Evolutionary conservation across 805 yeast species (phyloP).

Genomic region (Yamadazyma takamatsuzukensis): DNA sequence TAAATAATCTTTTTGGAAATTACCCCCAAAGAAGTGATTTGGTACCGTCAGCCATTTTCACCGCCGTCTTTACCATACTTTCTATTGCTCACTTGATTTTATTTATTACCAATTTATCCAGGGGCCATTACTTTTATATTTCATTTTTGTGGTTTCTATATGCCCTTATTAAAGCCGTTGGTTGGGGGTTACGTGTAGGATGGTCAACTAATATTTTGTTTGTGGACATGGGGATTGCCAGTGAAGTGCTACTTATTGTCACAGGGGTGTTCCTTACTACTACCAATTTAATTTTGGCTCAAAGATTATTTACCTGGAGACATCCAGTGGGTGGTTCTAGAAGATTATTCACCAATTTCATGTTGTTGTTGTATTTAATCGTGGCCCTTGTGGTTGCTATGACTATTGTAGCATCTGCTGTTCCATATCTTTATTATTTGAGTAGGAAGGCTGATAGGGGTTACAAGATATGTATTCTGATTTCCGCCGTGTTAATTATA

Average conservation of each 20-base stretch:
- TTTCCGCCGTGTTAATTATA: conserved; percentile 27
- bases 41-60: conserved; percentile 57
- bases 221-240: conserved; percentile 50
- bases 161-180: conserved; percentile 50
- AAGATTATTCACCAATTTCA: conserved; percentile 43
- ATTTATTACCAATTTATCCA: conserved; percentile 44
- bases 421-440: conserved; percentile 60
- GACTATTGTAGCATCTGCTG: conserved; percentile 59
- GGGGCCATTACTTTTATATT: conserved; percentile 61
- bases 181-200: conserved; percentile 52
- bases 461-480: conserved; percentile 26
- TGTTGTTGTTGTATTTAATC: conserved; percentile 48
- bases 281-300: conserved; percentile 61
- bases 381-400: conserved; percentile 55
- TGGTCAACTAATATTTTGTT: conserved; percentile 53
- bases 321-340: conserved; percentile 68
- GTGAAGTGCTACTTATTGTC: conserved; percentile 52
- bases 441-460: conserved; percentile 22
- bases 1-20: conserved; percentile 58
- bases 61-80: conserved; percentile 48
- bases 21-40: conserved; percentile 52
- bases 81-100: conserved; percentile 42
- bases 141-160: conserved; percentile 51
- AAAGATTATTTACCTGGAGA: conserved; percentile 71
- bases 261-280: conserved; percentile 56